Base-by-base conservation (phyloP, 2,329 filamentous ascomycete genomes). In the Exophiala spinifera region DNA sequence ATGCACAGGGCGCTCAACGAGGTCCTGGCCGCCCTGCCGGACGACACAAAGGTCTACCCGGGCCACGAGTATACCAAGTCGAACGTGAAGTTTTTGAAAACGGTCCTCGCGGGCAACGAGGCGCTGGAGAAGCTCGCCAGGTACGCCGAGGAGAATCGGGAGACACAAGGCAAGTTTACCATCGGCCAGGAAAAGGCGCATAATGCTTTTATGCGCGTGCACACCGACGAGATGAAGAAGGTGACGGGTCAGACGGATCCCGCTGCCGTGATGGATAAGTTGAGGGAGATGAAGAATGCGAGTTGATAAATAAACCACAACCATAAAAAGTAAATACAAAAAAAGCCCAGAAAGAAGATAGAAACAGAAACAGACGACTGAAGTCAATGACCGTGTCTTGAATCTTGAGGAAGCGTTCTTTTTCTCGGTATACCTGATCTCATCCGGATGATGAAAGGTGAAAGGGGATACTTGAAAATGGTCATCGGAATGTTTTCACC, bases 51-150 rank as follows among this genome's bases (percentile, higher is more conserved):
- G 61, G 89, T 99, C 61, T 99, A 89, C 69, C 91, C 92, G 15
- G 94, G 94, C 3, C 94, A 99, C 66, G 94, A 97, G 72, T 99
- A 99, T 75, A 99, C 94, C n/a, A 96, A 94, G 73, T 82, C 87
- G 48, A 99, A 99, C 67, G 90, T 94, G 66, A 90, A 90, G 69
- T 99, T 99, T 68, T 86, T 65, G 56, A 53, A 57, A 21, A 56
- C 56, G 33, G 54, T 64, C 13, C 57, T 59, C 13, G 50, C 53
- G 10, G 43, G 53, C 21, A 59, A 60, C 42, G 85, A 88, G 46
- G 79, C 88, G 0, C 83, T 96, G 59, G 85, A 88, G 77, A 87
- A 85, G 64, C 78, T 99, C 28, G 78, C 88, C 62, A 78, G 80
- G 0, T 96, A 90, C 69, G 88, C 89, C 1, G 83, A 88, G 51